Evolutionary conservation across 768 basidiomycete genomes (phyloP), one percentile per base, ranked within the genome.

Genomic region (Leccinum olivaceopallidum): DNA sequence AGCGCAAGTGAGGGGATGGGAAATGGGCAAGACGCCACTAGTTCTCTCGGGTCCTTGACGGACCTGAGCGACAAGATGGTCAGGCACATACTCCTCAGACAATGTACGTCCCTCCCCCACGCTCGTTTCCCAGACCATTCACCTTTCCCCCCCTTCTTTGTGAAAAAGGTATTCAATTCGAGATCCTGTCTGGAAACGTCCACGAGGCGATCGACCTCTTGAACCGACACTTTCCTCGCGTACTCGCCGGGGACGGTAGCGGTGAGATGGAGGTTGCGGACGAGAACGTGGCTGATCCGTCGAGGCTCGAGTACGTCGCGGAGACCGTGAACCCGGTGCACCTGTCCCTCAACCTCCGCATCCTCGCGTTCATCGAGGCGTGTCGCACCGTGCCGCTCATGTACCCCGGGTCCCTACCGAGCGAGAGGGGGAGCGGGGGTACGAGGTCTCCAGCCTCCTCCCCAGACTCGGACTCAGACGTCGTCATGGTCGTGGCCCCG

Each of bases 291-390:
- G 58, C 58, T 56, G 60, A 77, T 67, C 61, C 74, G 65, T 42
- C 77, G 65, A 71, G 70, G 37, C 73, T 82, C 48, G 74, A 81
- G 58, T 88, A 85, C 63, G 71, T 83, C 22, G 76, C 83, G 26
- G 76, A 85, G 4, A 88, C 84, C 2, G 88, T 93, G 6, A 80
- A 88, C 52, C 89, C 94, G n/a, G 73, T 78, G 2, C 92, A 94
- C 66, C 80, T 96, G 56, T 78, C 79, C 18, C 82, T 98, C 62
- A 95, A 97, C 70, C 85, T 98, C 42, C 89, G 88, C 54, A 91
- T 97, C 53, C 87, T 90, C 47, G 84, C 85, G 2, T 98, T 97
- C 76, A 87, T 92, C 68, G 95, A 98, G 73, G 83, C 87, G 22
- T 86, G 92, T 63, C 85, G 94, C 30, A 89, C 89, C 3, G 71